Percentiles rank a stretch among this genome's conserved stretches.
Conservation (phyloP, 257 asterid species). For the Sherardia arvensis region DNA sequence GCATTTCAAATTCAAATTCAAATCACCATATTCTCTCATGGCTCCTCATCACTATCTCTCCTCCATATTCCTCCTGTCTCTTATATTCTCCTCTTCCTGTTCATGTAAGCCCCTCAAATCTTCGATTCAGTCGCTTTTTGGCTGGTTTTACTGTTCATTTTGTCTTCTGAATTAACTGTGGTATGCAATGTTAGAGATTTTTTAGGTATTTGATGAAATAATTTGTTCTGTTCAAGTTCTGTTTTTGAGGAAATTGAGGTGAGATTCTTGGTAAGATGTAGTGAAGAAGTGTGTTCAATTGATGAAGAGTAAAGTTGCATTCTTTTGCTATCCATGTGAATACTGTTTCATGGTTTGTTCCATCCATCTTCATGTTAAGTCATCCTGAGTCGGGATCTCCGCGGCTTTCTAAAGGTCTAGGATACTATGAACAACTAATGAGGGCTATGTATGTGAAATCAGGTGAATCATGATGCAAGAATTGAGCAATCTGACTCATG, state of each 20-base stretch:
- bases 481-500: no score
- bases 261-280: neutral
- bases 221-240: neutral
- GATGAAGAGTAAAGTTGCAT: neutral
- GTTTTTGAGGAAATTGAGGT: neutral
- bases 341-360: neutral
- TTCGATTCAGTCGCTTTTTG: no score
- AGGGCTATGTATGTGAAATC: no score
- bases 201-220: neutral
- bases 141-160: neutral
- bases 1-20: neutral
- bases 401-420: no score
- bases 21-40: constrained; percentile 23
- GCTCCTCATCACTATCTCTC: constrained; percentile 25
- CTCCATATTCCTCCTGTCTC: constrained; percentile 28
- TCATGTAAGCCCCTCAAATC: constrained; percentile 32
- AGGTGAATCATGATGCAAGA: no score
- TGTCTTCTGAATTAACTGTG: neutral
- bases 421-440: no score
- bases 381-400: no score
- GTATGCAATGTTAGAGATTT: neutral
- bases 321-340: neutral
- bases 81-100: constrained; percentile 19
- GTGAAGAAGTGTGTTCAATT: neutral
- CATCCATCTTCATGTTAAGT: no score